Evolutionary conservation across 2,329 filamentous ascomycete genomes (phyloP).

Genomic region (Rhynchosporium secalis): DNA sequence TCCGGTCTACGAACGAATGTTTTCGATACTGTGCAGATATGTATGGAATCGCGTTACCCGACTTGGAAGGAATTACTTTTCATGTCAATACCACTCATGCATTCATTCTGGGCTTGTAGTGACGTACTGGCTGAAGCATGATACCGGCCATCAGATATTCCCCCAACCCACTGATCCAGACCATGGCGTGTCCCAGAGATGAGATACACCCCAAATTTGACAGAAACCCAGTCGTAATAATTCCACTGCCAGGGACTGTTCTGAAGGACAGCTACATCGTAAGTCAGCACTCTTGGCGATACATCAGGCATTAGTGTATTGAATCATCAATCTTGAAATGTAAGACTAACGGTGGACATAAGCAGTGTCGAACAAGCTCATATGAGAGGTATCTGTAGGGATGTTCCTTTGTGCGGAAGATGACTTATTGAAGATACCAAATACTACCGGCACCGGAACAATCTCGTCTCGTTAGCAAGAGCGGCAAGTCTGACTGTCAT

Average conservation of each 20-base stretch:
- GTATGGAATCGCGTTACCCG: slow-evolving; percentile 46
- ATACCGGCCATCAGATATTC: slow-evolving; percentile 23
- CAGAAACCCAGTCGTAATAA: slow-evolving; percentile 6
- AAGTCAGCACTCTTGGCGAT: background rate
- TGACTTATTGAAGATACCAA: slow-evolving; percentile 8
- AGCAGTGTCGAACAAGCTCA: slow-evolving; percentile 52
- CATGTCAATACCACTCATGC: background rate
- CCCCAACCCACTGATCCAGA: slow-evolving; percentile 51
- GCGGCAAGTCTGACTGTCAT: background rate
- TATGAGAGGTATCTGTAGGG: slow-evolving; percentile 48
- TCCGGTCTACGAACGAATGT: slow-evolving; percentile 39
- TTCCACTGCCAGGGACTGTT: background rate
- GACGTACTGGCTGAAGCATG: slow-evolving; percentile 15
- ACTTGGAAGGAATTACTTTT: slow-evolving; percentile 41
- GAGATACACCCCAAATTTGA: slow-evolving; percentile 21
- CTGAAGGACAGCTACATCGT: background rate
- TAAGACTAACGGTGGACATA: slow-evolving; percentile 46
- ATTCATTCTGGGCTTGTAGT: background rate
- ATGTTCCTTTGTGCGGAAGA: slow-evolving; percentile 35
- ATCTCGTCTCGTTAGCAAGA: slow-evolving; percentile 3
- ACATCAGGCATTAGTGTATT: background rate
- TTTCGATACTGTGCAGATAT: slow-evolving; percentile 44
- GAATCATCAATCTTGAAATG: slow-evolving; percentile 39
- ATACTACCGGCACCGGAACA: slow-evolving; percentile 6
- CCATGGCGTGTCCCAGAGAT: slow-evolving; percentile 49